A percentile compares a stretch with the other conserved stretches of the same genome.
Conservation (phyloP, 2,329 filamentous ascomycete genomes). For the Botrytis paeoniae region DNA sequence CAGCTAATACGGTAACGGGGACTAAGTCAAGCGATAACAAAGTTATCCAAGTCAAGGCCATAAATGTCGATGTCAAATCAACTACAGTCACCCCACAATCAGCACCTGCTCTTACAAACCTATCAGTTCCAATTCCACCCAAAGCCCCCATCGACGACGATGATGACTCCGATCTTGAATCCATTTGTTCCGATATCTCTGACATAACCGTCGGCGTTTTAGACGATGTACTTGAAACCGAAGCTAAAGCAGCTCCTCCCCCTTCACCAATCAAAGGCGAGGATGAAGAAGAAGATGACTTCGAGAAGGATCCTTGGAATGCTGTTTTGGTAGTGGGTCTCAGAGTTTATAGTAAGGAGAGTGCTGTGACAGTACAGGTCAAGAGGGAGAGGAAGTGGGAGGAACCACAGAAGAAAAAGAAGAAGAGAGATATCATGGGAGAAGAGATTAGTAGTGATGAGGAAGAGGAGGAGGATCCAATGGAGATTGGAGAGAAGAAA, state of each 20-base stretch:
- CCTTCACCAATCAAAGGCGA: slow-evolving; percentile 29
- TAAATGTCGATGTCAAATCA: neutral
- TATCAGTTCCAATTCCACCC: neutral
- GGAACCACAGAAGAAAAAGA: slow-evolving; percentile 26
- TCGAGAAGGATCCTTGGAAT: slow-evolving; percentile 59
- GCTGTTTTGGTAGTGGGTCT: slow-evolving; percentile 60
- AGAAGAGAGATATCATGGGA: slow-evolving; percentile 41
- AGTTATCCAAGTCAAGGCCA: slow-evolving; percentile 9
- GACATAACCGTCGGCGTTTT: slow-evolving; percentile 24
- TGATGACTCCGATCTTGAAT: slow-evolving; percentile 24
- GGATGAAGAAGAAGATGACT: slow-evolving; percentile 52
- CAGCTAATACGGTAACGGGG: neutral
- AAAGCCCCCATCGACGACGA: neutral
- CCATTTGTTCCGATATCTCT: slow-evolving; percentile 27
- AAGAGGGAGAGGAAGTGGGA: slow-evolving; percentile 29
- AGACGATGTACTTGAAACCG: slow-evolving; percentile 28
- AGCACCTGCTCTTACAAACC: neutral
- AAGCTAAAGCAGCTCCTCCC: slow-evolving; percentile 19
- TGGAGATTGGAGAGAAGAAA: slow-evolving; percentile 20
- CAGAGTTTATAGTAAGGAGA: slow-evolving; percentile 55
- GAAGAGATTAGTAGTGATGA: slow-evolving; percentile 47
- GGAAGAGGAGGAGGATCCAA: slow-evolving; percentile 13
- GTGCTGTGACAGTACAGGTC: slow-evolving; percentile 32
- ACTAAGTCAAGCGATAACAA: neutral
- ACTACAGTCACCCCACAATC: neutral